Percentiles rank a stretch among this genome's conserved stretches.
Conservation (phyloP, 1,284 basidiomycete species). For the Heterobasidion parviporum region DNA sequence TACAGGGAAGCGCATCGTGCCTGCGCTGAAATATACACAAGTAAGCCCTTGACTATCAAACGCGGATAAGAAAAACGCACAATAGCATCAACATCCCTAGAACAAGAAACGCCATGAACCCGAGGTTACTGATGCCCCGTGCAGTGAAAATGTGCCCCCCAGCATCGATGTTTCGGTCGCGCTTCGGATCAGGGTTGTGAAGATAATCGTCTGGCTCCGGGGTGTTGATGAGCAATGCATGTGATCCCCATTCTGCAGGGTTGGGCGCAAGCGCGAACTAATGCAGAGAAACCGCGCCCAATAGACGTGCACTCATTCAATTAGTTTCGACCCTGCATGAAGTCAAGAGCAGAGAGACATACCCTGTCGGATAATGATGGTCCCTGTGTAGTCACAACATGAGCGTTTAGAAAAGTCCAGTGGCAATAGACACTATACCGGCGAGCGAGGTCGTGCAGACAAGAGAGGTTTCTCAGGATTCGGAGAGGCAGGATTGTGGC, state of each 20-base stretch:
- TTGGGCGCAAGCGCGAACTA: slow-evolving; percentile 10
- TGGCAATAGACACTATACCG: background rate
- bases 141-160: slow-evolving; percentile 20
- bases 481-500: background rate
- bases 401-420: background rate
- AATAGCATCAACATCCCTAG: slow-evolving; percentile 27
- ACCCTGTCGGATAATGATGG: slow-evolving; percentile 9
- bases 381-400: background rate
- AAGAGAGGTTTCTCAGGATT: no score
- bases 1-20: background rate
- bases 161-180: slow-evolving; percentile 13
- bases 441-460: no score
- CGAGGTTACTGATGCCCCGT: slow-evolving; percentile 24
- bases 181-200: slow-evolving; percentile 22
- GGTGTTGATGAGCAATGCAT: slow-evolving; percentile 17
- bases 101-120: slow-evolving; percentile 21
- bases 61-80: slow-evolving; percentile 16
- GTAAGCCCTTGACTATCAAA: background rate
- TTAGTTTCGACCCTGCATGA: no score
- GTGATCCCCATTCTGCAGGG: slow-evolving; percentile 9
- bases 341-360: no score
- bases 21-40: background rate
- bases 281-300: background rate
- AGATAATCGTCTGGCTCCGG: slow-evolving; percentile 27
- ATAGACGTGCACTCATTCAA: no score